Base-by-base conservation (phyloP, 208 protist species). In the Leishmania major region DNA sequence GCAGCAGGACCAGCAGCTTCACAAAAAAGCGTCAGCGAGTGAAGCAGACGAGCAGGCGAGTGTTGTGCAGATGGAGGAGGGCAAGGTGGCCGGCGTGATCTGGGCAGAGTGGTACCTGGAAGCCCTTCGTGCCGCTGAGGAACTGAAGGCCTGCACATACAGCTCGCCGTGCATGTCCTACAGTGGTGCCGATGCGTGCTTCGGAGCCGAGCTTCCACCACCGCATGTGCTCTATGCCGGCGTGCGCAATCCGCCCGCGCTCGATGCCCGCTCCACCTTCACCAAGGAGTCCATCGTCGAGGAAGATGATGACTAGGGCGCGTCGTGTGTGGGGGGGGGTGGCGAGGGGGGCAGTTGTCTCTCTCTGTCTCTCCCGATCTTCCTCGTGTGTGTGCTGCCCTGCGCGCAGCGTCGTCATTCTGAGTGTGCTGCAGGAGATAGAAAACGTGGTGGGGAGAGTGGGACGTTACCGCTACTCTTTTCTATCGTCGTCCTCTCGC, bases 271-370 rank as follows among this genome's bases (percentile, higher is more conserved):
- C 8, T 96, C 95, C n/a, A 94, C 88, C 31, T 98, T 96, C 74
- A 97, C 91, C 0, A 97, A 96, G 71, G 91, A 96, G 62, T 97
- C 92, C 25, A 89, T 98, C 51, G 90, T 97, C 5, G 93, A 98
- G 75, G 95, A 98, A 53, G 93, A 97, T 80, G 94, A 98, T 81
- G 92, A 96, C 74, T 97, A 78, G 70, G 35, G 19, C 22, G 13
- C 22, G 19, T 28, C 45, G 45, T 31, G 70, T 17, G n/a, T 19
- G 35, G 0, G 43, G 40, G 22, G 22, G 40, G 19, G 3, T 10
- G 64, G 45, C 1, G 45, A 49, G 8, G 8, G 45, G 45, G 64
- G 35, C 40, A 28, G 15, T 25, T 0, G 35, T 28, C 17, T 73
- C 25, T 74, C 70, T 28, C 28, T 49, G 47, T 72, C 22, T 72